Percentiles rank a stretch among this genome's conserved stretches.
phyloP scores from a whole-genome alignment of 73 alveolate genomes.

The Diophrys sp. region DNA sequence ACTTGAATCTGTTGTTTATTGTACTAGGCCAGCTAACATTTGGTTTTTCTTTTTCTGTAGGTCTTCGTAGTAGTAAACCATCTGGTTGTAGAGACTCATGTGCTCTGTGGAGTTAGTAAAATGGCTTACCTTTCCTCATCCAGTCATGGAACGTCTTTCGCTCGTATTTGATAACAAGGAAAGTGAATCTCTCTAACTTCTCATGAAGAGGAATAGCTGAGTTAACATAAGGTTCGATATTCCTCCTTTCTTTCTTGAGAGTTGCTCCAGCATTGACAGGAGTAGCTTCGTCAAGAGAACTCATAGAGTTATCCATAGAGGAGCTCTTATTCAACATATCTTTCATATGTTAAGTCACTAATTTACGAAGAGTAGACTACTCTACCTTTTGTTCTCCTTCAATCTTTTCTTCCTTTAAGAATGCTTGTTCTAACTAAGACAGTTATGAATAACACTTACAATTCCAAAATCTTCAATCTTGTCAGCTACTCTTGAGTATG shows the following conservation, averaged over 20 bases:
- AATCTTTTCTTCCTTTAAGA: not conserved
- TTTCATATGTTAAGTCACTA: not conserved
- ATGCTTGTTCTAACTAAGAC: not conserved
- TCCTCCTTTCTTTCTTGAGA: not conserved
- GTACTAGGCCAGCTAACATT: too few species aligned
- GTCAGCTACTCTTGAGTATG: conserved; percentile 68
- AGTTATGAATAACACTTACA: not conserved
- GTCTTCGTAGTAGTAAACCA: not conserved
- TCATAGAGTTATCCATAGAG: not conserved
- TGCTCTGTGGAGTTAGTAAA: not conserved
- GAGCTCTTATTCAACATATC: not conserved
- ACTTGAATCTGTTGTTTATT: too few species aligned
- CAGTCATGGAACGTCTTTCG: not conserved
- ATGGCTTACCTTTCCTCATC: not conserved
- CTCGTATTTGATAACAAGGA: not conserved
- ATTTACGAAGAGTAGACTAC: too few species aligned
- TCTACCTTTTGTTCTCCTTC: not conserved
- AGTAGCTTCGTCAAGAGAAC: not conserved
- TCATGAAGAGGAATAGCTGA: not conserved
- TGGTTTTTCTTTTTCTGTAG: not conserved
- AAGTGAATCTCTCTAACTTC: not conserved
- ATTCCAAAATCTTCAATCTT: conserved; percentile 1
- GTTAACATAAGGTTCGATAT: not conserved
- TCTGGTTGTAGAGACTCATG: not conserved
- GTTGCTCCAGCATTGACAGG: not conserved